Conservation (phyloP, 1,139 yeast species). For the Kodamaea plutei region DNA sequence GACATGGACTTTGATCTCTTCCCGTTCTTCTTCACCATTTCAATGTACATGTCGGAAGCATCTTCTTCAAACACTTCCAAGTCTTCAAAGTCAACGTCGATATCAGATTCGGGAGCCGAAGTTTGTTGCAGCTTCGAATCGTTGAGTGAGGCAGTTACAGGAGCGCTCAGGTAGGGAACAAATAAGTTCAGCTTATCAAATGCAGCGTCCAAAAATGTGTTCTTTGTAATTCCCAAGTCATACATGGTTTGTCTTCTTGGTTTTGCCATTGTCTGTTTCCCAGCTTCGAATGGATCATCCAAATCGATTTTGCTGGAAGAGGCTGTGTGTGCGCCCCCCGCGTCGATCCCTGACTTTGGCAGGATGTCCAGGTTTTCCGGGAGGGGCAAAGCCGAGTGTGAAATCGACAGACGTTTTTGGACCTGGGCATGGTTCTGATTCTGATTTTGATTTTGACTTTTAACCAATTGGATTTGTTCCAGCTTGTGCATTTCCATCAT, state of each 20-base stretch:
- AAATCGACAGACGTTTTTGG: constrained; percentile 1
- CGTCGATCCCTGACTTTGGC: constrained; percentile 4
- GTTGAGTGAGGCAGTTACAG: constrained; percentile 64
- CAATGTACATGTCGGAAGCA: constrained; percentile 20
- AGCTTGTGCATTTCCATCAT: constrained; percentile 41
- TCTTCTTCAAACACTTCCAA: constrained; percentile 44
- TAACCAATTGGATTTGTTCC: constrained; percentile 8
- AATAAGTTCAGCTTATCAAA: constrained; percentile 52
- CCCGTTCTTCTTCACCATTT: constrained; percentile 35
- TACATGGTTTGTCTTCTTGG: constrained; percentile 49
- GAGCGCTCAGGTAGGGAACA: constrained; percentile 71
- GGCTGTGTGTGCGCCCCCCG: not conserved
- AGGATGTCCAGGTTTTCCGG: constrained; percentile 1
- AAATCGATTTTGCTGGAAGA: constrained; percentile 3
- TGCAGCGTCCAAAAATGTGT: constrained; percentile 45
- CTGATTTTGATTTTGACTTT: constrained; percentile 3
- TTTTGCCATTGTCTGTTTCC: constrained; percentile 23
- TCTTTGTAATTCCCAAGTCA: constrained; percentile 42
- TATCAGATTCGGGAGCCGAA: constrained; percentile 13
- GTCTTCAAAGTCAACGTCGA: constrained; percentile 39
- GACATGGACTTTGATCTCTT: constrained; percentile 67
- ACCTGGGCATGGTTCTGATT: constrained; percentile 11
- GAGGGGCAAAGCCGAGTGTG: not conserved
- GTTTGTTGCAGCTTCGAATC: constrained; percentile 14
- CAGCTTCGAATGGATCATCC: constrained; percentile 26